Evolutionary conservation across 192 early-diverging fungal species (phyloP).

Genomic region (Gaertneriomyces sp.): DNA sequence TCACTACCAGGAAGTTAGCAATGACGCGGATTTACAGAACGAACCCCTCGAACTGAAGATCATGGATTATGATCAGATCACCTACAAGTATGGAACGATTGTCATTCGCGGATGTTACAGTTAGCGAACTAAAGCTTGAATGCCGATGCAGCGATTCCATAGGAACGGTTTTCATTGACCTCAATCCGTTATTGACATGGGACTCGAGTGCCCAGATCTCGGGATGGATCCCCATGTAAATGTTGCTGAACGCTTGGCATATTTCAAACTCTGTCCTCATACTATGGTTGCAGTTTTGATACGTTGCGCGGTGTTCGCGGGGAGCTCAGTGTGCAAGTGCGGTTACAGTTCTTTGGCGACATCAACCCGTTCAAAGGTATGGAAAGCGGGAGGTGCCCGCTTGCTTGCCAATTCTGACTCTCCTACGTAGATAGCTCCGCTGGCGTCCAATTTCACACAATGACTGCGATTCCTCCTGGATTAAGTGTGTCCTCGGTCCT

Average conservation of each 20-base stretch:
- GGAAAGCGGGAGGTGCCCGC: constrained; percentile 14
- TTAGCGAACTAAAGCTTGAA: no score
- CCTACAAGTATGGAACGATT: constrained; percentile 37
- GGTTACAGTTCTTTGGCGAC: constrained; percentile 77
- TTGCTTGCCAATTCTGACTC: constrained; percentile 4
- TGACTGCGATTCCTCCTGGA: constrained; percentile 50
- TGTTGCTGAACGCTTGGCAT: not conserved
- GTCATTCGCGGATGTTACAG: no score
- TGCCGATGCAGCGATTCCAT: constrained; percentile 52
- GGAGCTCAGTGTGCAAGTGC: constrained; percentile 67
- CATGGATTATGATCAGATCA: constrained; percentile 70
- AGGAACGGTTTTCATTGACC: constrained; percentile 71
- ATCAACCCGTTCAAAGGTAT: constrained; percentile 78
- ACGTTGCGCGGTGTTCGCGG: constrained; percentile 69
- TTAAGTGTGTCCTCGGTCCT: constrained; percentile 54
- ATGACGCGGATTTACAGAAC: constrained; percentile 77
- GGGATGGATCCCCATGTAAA: constrained; percentile 78
- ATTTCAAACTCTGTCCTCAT: not conserved
- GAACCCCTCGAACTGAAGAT: constrained; percentile 76
- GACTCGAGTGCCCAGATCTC: constrained; percentile 59
- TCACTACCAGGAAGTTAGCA: constrained; percentile 54
- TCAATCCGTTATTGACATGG: constrained; percentile 71
- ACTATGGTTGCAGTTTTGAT: constrained; percentile 40
- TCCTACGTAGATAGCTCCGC: constrained; percentile 30
- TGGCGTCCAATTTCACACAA: constrained; percentile 64